Percentiles rank a stretch among this genome's conserved stretches.
These are phyloP conservation scores for Poa pratensis DNA, from an alignment of 176 grass and related monocot genomes.

Conservation along the genomic window DNA sequence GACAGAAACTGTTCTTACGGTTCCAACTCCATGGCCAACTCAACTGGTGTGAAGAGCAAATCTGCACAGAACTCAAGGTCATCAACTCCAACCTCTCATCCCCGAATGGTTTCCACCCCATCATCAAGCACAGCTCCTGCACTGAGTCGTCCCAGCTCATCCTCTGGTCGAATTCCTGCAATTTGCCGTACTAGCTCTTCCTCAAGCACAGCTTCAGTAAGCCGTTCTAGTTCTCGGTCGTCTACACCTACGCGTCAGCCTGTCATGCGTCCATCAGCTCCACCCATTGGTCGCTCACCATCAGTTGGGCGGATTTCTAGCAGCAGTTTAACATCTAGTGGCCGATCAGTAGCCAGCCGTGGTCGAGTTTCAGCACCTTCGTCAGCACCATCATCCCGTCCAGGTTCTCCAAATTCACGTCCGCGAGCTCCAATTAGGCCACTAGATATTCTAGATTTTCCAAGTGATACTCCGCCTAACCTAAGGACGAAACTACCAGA, in stretches of 20 bases:
- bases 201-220: constrained; percentile 48
- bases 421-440: constrained; percentile 66
- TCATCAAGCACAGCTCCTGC: constrained; percentile 51
- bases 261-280: constrained; percentile 49
- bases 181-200: constrained; percentile 51
- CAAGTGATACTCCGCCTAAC: constrained; percentile 81
- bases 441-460: constrained; percentile 88
- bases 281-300: constrained; percentile 58
- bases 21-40: constrained; percentile 37
- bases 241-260: constrained; percentile 70
- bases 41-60: constrained; percentile 40
- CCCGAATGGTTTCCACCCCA: constrained; percentile 48
- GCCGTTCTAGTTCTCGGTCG: constrained; percentile 68
- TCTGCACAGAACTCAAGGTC: constrained; percentile 69
- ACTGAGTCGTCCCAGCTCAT: constrained; percentile 43
- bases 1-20: constrained; percentile 47
- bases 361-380: constrained; percentile 73
- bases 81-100: constrained; percentile 68
- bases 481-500: constrained; percentile 83
- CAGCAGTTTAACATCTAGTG: constrained; percentile 50
- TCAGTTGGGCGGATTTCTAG: constrained; percentile 66
- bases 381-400: constrained; percentile 73
- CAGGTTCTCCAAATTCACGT: constrained; percentile 75
- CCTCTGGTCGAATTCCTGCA: constrained; percentile 50
- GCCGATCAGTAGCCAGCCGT: constrained; percentile 45